phyloP scores from a whole-genome alignment of 2,329 filamentous ascomycete genomes.

The Arthroderma sp. region DNA sequence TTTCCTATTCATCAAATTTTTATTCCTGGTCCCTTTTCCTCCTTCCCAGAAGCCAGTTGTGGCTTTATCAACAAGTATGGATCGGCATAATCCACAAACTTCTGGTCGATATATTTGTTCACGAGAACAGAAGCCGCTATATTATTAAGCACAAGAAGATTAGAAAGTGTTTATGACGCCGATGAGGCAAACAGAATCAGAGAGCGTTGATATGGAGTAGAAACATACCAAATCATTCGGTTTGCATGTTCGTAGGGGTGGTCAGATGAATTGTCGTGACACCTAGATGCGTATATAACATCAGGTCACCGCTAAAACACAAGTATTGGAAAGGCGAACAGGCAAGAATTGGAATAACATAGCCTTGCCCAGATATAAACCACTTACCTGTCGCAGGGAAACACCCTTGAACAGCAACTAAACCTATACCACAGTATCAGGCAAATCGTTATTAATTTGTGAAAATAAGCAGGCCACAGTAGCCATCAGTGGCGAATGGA shows the following conservation, averaged over 20 bases:
- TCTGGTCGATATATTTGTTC: conserved; percentile 71
- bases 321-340: neutral
- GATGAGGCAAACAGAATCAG: neutral
- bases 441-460: neutral
- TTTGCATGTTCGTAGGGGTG: conserved; percentile 73
- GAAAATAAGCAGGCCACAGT: no score
- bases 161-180: neutral
- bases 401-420: conserved; percentile 46
- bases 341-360: no score
- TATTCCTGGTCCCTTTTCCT: conserved; percentile 67
- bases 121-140: conserved; percentile 57
- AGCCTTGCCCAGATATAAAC: neutral
- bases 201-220: neutral
- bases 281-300: conserved; percentile 34
- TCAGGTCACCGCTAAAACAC: neutral
- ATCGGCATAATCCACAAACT: conserved; percentile 61
- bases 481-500: neutral
- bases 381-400: conserved; percentile 44
- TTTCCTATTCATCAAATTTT: conserved; percentile 58
- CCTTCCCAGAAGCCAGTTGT: conserved; percentile 73
- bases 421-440: conserved; percentile 30
- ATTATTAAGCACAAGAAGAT: neutral
- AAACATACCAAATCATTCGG: conserved; percentile 60
- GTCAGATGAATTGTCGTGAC: conserved; percentile 59
- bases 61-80: conserved; percentile 56